Evolutionary conservation across 805 yeast genomes (phyloP).

Genomic region (Starmerella sp.): DNA sequence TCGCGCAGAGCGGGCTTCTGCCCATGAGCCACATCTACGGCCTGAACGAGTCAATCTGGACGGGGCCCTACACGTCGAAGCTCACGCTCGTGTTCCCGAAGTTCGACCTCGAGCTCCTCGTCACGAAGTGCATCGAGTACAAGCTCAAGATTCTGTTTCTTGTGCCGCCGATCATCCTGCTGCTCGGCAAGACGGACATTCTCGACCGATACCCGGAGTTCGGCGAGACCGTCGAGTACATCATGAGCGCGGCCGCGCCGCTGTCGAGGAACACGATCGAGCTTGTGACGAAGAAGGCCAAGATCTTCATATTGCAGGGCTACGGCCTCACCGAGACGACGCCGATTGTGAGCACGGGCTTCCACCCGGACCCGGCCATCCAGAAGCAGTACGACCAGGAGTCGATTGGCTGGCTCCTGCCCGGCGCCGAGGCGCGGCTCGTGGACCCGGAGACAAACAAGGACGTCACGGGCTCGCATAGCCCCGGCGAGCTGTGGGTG

Average conservation of each 20-base stretch:
- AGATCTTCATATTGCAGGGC: conserved; percentile 20
- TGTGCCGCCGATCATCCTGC: conserved; percentile 35
- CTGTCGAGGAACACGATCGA: conserved; percentile 25
- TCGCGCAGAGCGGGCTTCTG: conserved; percentile 26
- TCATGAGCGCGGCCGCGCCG: conserved; percentile 37
- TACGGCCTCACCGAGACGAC: conserved; percentile 52
- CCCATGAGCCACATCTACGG: conserved; percentile 31
- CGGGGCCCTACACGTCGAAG: conserved; percentile 19
- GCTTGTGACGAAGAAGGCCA: conserved; percentile 9
- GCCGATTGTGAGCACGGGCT: conserved; percentile 39
- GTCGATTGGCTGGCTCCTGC: conserved; percentile 36
- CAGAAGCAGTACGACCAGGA: conserved; percentile 33
- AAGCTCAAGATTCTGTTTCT: conserved; percentile 33
- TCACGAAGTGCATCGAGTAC: conserved; percentile 25
- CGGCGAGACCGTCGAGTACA: conserved; percentile 31
- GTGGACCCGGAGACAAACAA: conserved; percentile 31
- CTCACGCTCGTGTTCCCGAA: conserved; percentile 24
- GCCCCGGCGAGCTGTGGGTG: conserved; percentile 44
- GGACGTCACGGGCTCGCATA: conserved; percentile 40
- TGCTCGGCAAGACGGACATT: conserved; percentile 37
- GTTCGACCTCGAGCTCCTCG: conserved; percentile 29
- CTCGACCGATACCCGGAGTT: conserved; percentile 36
- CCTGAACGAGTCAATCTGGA: conserved; percentile 25
- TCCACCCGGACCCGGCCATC: conserved; percentile 29
- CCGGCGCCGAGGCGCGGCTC: conserved; percentile 42